Conservation (phyloP, 352 stramenopile genomes). For the Globisporangium canariense region DNA sequence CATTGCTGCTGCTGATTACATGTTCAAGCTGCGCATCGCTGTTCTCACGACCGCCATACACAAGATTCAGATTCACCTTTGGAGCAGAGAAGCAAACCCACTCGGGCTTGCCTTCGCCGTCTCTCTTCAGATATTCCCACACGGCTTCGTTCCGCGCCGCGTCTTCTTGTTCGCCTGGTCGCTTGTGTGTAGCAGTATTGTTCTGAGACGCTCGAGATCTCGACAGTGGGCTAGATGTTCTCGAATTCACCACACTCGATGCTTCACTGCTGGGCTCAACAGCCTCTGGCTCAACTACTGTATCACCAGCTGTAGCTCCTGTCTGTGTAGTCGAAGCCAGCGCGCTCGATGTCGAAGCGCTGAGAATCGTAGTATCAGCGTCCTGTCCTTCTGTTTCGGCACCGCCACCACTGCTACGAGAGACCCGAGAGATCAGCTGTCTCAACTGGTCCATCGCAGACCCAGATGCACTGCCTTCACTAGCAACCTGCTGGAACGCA, state of each 20-base stretch:
- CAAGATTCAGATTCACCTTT: slow-evolving; percentile 43
- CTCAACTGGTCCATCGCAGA: slow-evolving; percentile 55
- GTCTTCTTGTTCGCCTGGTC: slow-evolving; percentile 3
- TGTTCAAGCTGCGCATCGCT: slow-evolving; percentile 12
- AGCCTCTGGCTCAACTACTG: neutral
- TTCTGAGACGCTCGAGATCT: neutral
- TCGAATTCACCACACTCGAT: slow-evolving; percentile 8
- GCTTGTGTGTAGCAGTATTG: slow-evolving; percentile 4
- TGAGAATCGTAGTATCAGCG: neutral
- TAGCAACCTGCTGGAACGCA: slow-evolving; percentile 39
- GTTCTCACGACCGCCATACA: slow-evolving; percentile 36
- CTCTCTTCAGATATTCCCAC: slow-evolving; percentile 24
- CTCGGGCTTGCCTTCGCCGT: slow-evolving; percentile 25
- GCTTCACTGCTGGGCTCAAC: neutral
- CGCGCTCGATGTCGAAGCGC: neutral
- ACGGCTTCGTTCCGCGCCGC: slow-evolving; percentile 9
- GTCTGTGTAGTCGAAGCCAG: slow-evolving; percentile 4
- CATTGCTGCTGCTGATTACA: neutral
- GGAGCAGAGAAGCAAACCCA: slow-evolving; percentile 34
- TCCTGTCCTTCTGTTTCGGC: slow-evolving; percentile 5
- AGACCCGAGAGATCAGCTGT: slow-evolving; percentile 43
- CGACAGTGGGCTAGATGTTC: slow-evolving; percentile 14
- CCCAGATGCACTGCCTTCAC: slow-evolving; percentile 17
- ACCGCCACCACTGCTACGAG: slow-evolving; percentile 1
- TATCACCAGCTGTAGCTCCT: neutral